These are phyloP conservation scores for Apiospora hydei DNA, from an alignment of 2,329 filamentous ascomycete species.

Conservation along the genomic window DNA sequence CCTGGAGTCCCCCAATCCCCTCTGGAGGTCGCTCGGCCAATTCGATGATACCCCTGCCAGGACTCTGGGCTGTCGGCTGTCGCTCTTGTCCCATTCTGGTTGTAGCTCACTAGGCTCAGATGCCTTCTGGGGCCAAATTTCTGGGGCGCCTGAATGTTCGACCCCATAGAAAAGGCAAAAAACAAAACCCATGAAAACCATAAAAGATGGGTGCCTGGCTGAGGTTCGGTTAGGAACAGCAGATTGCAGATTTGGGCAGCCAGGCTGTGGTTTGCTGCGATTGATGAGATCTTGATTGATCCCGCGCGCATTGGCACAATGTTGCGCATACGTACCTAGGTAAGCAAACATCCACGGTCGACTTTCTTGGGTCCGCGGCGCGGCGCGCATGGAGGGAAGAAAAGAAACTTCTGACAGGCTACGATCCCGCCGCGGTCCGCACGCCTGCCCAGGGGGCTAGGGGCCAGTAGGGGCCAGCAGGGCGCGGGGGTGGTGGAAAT, in stretches of 20 bases:
- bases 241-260: neutral
- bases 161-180: neutral
- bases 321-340: neutral
- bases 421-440: neutral
- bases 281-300: neutral
- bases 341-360: neutral
- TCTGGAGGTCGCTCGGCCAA: neutral
- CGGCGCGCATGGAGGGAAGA: neutral
- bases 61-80: neutral
- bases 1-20: neutral
- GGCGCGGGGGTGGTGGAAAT: conserved; percentile 8
- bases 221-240: neutral
- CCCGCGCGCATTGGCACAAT: neutral
- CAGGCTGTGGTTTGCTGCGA: neutral
- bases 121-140: neutral
- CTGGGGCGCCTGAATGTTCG: neutral
- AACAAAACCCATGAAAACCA: neutral
- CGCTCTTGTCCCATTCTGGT: neutral
- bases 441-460: neutral
- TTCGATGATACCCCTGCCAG: neutral
- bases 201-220: neutral
- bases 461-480: neutral
- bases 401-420: conserved; percentile 8
- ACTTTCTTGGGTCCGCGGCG: neutral
- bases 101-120: neutral